These are phyloP conservation scores for Verticillium zaregamsianum DNA, from an alignment of 2,329 filamentous ascomycete species.

Conservation along the genomic window DNA sequence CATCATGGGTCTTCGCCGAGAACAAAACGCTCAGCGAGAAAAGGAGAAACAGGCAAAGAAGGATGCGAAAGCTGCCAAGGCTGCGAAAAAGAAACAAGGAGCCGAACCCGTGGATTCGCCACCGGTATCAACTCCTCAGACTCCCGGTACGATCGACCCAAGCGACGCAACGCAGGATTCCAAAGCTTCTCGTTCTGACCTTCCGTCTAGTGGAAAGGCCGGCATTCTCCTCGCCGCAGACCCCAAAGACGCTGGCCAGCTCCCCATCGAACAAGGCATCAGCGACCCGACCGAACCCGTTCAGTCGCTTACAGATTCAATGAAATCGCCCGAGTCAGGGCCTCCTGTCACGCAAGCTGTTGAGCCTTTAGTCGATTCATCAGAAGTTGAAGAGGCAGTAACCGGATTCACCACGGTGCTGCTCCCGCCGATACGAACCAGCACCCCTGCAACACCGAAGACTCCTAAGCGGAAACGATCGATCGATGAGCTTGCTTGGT, in stretches of 20 bases:
- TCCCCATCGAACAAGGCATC: neutral
- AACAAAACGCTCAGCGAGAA: conserved; percentile 45
- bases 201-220: neutral
- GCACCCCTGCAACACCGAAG: neutral
- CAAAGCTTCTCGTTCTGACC: neutral
- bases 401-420: neutral
- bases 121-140: neutral
- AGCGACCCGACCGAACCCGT: neutral
- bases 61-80: conserved; percentile 21
- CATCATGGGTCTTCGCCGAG: conserved; percentile 57
- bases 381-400: neutral
- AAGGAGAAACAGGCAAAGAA: conserved; percentile 30
- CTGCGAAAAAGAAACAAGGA: conserved; percentile 2
- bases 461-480: neutral
- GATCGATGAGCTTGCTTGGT: neutral
- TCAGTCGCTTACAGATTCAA: neutral
- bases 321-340: neutral
- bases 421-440: neutral
- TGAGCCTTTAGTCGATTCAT: neutral
- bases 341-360: neutral
- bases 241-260: neutral
- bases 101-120: neutral
- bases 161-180: neutral
- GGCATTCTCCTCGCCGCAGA: neutral
- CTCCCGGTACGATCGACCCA: conserved; percentile 1